Conservation (phyloP, 2,329 filamentous ascomycete genomes). For the Saccharata proteae region DNA sequence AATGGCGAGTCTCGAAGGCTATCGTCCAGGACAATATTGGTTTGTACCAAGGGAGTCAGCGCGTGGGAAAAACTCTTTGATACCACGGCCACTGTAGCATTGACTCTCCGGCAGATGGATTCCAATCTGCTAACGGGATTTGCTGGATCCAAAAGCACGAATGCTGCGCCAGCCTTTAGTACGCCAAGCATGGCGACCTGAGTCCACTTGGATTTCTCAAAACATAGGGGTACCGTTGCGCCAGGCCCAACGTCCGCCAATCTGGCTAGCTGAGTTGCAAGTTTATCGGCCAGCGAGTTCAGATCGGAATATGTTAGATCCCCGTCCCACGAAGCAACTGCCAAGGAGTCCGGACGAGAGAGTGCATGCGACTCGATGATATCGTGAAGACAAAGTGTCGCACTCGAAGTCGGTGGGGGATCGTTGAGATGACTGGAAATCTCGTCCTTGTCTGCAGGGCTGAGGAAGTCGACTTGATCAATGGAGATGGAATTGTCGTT, state of each 20-base stretch:
- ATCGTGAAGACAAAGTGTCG: slow-evolving; percentile 35
- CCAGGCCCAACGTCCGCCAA: slow-evolving; percentile 14
- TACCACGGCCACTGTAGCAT: background rate
- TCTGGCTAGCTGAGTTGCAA: slow-evolving; percentile 29
- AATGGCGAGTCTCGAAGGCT: too few species aligned
- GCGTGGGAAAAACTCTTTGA: background rate
- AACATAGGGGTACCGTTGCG: slow-evolving; percentile 1
- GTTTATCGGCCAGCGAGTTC: slow-evolving; percentile 17
- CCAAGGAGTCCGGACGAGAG: slow-evolving; percentile 26
- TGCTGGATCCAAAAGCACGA: too few species aligned
- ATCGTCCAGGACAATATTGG: background rate
- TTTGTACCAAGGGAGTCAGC: background rate
- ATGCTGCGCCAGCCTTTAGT: slow-evolving; percentile 26
- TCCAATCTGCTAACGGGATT: background rate
- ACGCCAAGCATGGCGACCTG: slow-evolving; percentile 24
- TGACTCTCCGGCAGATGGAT: background rate
- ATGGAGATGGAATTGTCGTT: slow-evolving; percentile 1
- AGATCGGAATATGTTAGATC: slow-evolving; percentile 35
- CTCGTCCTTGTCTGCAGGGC: background rate
- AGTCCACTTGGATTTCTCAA: slow-evolving; percentile 14
- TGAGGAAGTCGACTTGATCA: background rate
- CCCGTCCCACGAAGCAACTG: slow-evolving; percentile 42
- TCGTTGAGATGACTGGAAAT: background rate
- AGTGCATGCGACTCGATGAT: slow-evolving; percentile 30
- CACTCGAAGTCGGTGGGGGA: slow-evolving; percentile 12